Conservation (phyloP, 805 yeast genomes). For the Diddensiella santjacobensis region DNA sequence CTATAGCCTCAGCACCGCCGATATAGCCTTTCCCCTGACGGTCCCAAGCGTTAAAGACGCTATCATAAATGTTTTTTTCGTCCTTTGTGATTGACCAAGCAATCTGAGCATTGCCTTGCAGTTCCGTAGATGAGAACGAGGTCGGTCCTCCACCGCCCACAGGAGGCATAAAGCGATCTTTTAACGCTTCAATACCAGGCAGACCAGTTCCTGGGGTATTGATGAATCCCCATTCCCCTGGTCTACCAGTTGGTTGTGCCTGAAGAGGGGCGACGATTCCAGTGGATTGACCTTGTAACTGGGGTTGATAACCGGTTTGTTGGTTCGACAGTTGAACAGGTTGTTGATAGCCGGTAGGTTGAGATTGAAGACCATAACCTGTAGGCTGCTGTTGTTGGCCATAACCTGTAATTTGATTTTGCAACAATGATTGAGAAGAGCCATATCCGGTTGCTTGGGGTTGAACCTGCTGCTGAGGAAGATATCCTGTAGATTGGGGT, state of each 20-base stretch:
- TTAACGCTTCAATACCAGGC: conserved; percentile 66
- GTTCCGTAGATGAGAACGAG: conserved; percentile 29
- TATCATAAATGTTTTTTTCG: conserved; percentile 82
- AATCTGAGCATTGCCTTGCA: conserved; percentile 49
- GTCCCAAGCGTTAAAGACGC: conserved; percentile 87
- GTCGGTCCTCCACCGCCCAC: conserved; percentile 31
- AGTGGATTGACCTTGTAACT: conserved; percentile 34
- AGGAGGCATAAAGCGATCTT: conserved; percentile 61
- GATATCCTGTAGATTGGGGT: conserved; percentile 17
- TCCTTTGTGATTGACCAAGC: conserved; percentile 83
- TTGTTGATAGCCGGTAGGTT: conserved; percentile 37
- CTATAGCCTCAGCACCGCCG: conserved; percentile 77
- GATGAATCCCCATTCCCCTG: conserved; percentile 80
- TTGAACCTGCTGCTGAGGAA: conserved; percentile 2
- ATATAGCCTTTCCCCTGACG: conserved; percentile 59
- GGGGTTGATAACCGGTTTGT: conserved; percentile 28
- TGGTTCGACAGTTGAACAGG: conserved; percentile 36
- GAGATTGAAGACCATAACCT: conserved; percentile 35
- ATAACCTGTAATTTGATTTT: conserved; percentile 25
- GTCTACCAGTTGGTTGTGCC: conserved; percentile 55
- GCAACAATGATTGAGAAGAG: conserved; percentile 10
- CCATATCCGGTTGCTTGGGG: conserved; percentile 7
- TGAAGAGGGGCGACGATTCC: conserved; percentile 31
- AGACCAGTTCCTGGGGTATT: conserved; percentile 65
- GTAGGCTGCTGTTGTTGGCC: conserved; percentile 22